phyloP scores from a whole-genome alignment of 441 rosid genomes.

The Breynia disticha region DNA sequence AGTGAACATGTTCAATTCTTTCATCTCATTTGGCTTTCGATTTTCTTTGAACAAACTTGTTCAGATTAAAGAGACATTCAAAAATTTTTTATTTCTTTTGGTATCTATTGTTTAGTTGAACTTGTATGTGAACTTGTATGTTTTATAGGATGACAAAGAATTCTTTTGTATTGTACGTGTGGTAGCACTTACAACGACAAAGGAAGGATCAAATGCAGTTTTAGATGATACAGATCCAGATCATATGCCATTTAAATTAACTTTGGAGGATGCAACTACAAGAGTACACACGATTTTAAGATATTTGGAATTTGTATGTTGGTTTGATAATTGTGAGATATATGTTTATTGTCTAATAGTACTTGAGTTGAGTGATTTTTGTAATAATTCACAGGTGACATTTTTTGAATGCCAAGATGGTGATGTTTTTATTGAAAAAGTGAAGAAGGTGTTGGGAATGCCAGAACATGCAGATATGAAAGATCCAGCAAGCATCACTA shows the following conservation, averaged over 20 bases:
- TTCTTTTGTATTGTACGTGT: slow-evolving; percentile 7
- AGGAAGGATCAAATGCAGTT: background rate
- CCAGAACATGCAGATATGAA: background rate
- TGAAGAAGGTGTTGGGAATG: slow-evolving; percentile 9
- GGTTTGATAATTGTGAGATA: background rate
- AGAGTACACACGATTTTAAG: slow-evolving; percentile 11
- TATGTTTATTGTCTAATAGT: background rate
- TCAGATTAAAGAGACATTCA: background rate
- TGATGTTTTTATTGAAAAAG: background rate
- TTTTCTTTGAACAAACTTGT: too few species aligned
- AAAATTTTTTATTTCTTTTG: background rate
- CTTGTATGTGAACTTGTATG: background rate
- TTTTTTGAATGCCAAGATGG: background rate
- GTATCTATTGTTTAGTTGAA: background rate
- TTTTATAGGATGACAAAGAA: slow-evolving; percentile 1
- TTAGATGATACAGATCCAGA: too few species aligned
- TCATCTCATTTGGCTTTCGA: too few species aligned
- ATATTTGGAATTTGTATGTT: slow-evolving; percentile 5
- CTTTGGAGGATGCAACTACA: slow-evolving; percentile 17
- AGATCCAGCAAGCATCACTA: background rate
- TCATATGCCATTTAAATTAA: slow-evolving; percentile 7
- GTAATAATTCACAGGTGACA: slow-evolving; percentile 8
- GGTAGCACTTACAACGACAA: slow-evolving; percentile 1
- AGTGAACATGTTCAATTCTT: too few species aligned
- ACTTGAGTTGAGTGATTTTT: too few species aligned